Evolutionary conservation across 2,329 filamentous ascomycete genomes (phyloP).

Genomic region (Colletotrichum graminicola): DNA sequence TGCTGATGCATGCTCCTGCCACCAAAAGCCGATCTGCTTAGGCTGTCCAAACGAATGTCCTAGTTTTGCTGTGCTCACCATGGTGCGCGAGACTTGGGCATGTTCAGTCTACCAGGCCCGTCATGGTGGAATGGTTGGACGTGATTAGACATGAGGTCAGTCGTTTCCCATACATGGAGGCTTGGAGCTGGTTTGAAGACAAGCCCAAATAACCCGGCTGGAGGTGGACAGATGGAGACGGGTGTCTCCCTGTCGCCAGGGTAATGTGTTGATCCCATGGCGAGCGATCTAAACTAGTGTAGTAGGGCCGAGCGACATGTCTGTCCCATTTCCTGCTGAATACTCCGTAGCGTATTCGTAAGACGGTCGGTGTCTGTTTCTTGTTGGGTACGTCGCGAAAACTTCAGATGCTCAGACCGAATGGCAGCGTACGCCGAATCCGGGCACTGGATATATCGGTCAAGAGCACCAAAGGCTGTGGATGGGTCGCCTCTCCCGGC

Average conservation of each 20-base stretch:
- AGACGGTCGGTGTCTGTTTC: background rate
- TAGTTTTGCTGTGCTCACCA: constrained; percentile 5
- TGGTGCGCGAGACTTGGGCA: background rate
- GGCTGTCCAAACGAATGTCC: background rate
- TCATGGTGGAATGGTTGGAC: constrained; percentile 4
- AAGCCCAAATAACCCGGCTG: background rate
- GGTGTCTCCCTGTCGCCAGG: constrained; percentile 10
- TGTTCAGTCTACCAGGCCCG: background rate
- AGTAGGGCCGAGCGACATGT: background rate
- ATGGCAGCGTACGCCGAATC: background rate
- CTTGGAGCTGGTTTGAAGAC: background rate
- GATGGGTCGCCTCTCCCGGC: constrained; percentile 1
- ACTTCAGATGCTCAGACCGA: constrained; percentile 16
- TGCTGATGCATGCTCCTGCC: constrained; percentile 6
- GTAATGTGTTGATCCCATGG: constrained; percentile 11
- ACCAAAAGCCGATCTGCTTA: background rate
- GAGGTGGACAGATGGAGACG: background rate
- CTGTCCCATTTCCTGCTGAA: background rate
- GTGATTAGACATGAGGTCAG: constrained; percentile 26
- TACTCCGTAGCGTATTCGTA: background rate
- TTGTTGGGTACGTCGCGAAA: background rate
- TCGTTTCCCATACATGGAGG: constrained; percentile 9
- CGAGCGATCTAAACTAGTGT: background rate
- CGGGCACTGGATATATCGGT: background rate
- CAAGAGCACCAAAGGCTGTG: background rate